Percentiles rank a stretch among this genome's conserved stretches.
phyloP scores from a whole-genome alignment of 257 asterid genomes.

The Ophiorrhiza pumila region DNA sequence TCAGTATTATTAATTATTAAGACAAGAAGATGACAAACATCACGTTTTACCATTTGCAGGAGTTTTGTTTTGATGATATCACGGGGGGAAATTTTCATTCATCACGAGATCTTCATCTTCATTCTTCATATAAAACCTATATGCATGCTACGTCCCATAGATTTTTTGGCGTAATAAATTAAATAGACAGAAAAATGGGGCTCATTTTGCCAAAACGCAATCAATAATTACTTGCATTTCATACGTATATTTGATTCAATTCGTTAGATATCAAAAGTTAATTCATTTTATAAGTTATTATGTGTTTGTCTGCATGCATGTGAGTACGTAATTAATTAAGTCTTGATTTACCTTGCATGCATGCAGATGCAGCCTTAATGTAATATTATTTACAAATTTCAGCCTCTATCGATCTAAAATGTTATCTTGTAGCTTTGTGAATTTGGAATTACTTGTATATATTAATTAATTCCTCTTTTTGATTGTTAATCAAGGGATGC shows the following conservation, averaged over 20 bases:
- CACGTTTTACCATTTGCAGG: constrained; percentile 29
- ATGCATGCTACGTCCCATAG: neutral
- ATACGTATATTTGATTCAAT: too few species aligned
- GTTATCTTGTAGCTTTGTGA: too few species aligned
- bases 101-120: neutral
- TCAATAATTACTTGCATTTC: neutral
- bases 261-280: neutral
- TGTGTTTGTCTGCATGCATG: neutral
- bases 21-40: constrained; percentile 26
- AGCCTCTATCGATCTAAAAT: too few species aligned
- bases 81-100: constrained; percentile 13
- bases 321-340: too few species aligned
- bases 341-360: too few species aligned
- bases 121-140: neutral
- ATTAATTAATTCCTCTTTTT: too few species aligned
- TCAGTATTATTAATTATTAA: neutral
- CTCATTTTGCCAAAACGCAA: neutral
- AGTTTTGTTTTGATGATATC: constrained; percentile 23
- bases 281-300: neutral
- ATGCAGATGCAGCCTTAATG: too few species aligned
- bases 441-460: too few species aligned
- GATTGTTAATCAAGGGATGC: too few species aligned
- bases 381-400: too few species aligned
- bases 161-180: neutral
- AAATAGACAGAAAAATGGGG: neutral